Conservation (phyloP, 345 rosid genomes). For the Salix purpurea region DNA sequence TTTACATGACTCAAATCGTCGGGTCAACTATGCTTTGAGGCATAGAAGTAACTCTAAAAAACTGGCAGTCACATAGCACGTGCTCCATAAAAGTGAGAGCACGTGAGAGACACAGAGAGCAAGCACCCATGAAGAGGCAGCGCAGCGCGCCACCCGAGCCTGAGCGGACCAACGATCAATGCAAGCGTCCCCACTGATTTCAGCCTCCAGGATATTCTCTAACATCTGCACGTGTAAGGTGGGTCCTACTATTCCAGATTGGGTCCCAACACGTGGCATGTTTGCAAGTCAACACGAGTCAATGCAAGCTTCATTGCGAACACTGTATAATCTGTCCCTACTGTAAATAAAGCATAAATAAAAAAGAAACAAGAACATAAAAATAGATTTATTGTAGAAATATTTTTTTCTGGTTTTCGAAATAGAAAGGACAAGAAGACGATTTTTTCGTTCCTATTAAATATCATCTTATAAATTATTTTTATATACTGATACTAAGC, state of each 20-base stretch:
- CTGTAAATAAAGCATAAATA: too few species aligned
- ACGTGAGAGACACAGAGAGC: not conserved
- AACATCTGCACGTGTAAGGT: constrained; percentile 19
- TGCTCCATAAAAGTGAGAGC: not conserved
- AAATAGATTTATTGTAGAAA: too few species aligned
- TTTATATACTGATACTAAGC: too few species aligned
- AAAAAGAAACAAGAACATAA: too few species aligned
- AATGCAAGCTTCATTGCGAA: not conserved
- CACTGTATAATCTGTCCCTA: too few species aligned
- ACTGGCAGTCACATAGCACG: not conserved
- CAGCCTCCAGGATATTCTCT: constrained; percentile 1
- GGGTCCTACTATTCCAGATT: not conserved
- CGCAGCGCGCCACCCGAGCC: not conserved
- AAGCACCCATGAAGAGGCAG: not conserved
- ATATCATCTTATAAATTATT: too few species aligned
- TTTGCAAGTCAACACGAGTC: not conserved
- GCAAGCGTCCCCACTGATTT: not conserved
- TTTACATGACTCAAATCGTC: too few species aligned
- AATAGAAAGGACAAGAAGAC: too few species aligned
- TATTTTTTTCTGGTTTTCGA: too few species aligned
- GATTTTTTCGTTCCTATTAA: too few species aligned
- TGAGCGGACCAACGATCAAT: not conserved
- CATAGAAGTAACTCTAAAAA: not conserved
- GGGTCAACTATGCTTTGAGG: not conserved
- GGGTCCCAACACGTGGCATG: constrained; percentile 16